These are phyloP conservation scores for Jaenimonas drosophilae DNA, from an alignment of 208 protist species.

Conservation along the genomic window DNA sequence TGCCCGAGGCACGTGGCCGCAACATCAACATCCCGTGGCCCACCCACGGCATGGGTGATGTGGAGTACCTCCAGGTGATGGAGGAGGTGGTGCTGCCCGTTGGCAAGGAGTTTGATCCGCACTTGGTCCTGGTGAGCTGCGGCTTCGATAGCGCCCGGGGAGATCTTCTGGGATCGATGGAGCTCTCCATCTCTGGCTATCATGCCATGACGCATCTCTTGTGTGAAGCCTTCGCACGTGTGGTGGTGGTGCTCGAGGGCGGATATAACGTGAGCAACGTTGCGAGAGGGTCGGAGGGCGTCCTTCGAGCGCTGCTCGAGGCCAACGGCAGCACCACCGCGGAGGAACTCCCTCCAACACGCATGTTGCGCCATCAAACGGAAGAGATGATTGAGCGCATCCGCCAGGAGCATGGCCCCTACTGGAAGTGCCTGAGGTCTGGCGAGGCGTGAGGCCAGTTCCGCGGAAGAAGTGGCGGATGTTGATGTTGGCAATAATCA, in stretches of 20 bases:
- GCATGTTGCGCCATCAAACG: constrained; percentile 53
- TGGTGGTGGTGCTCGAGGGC: constrained; percentile 87
- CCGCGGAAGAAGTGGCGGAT: too few relatives aligned
- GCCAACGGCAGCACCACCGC: constrained; percentile 5
- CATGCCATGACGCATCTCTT: constrained; percentile 67
- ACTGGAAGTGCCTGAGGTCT: constrained; percentile 20
- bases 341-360: constrained; percentile 17
- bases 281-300: constrained; percentile 68
- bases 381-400: constrained; percentile 24
- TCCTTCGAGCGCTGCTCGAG: constrained; percentile 68
- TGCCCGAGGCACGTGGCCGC: constrained; percentile 53
- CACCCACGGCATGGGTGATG: constrained; percentile 77
- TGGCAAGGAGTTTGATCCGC: constrained; percentile 79
- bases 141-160: constrained; percentile 94
- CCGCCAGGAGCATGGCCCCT: constrained; percentile 12
- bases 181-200: constrained; percentile 63
- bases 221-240: constrained; percentile 15
- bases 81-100: constrained; percentile 90
- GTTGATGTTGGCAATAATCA: too few relatives aligned
- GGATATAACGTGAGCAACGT: constrained; percentile 86
- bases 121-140: constrained; percentile 89
- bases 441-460: too few relatives aligned
- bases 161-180: constrained; percentile 90
- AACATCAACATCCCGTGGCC: constrained; percentile 94
- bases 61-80: constrained; percentile 91